Conservation (phyloP, 768 basidiomycete species). For the Auricularia sp. region DNA sequence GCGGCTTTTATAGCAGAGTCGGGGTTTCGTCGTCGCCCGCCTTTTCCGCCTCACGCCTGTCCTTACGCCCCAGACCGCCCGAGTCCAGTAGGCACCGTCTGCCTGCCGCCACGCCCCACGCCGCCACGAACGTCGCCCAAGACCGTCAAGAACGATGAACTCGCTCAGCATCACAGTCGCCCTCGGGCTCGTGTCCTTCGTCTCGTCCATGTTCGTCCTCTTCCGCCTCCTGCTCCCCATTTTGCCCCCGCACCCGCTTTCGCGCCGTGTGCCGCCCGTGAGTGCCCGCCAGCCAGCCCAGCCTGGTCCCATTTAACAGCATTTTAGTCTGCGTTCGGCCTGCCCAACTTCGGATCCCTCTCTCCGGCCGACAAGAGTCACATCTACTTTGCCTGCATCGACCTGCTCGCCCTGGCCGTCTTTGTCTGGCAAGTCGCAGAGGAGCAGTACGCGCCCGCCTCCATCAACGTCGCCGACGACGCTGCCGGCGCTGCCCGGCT, state of each 20-base stretch:
- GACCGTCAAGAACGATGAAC: conserved; percentile 35
- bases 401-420: conserved; percentile 48
- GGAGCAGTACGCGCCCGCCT: conserved; percentile 40
- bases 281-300: conserved; percentile 18
- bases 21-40: background rate
- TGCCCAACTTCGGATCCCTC: conserved; percentile 57
- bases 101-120: conserved; percentile 7
- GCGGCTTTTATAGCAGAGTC: background rate
- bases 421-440: conserved; percentile 59
- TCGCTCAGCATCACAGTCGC: conserved; percentile 57
- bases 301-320: background rate
- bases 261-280: conserved; percentile 65
- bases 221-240: conserved; percentile 68
- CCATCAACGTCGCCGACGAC: conserved; percentile 35
- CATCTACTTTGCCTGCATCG: conserved; percentile 61
- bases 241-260: conserved; percentile 62
- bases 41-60: conserved; percentile 2
- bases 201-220: conserved; percentile 64
- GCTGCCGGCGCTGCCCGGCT: conserved; percentile 47
- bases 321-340: conserved; percentile 60
- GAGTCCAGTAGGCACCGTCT: conserved; percentile 1
- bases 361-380: conserved; percentile 62
- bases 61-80: conserved; percentile 4
- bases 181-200: conserved; percentile 62
- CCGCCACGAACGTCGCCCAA: conserved; percentile 5